Evolutionary conservation across 2,329 filamentous ascomycete species (phyloP), one percentile per base, ranked within the genome.

Genomic region (Neobulgaria alba): DNA sequence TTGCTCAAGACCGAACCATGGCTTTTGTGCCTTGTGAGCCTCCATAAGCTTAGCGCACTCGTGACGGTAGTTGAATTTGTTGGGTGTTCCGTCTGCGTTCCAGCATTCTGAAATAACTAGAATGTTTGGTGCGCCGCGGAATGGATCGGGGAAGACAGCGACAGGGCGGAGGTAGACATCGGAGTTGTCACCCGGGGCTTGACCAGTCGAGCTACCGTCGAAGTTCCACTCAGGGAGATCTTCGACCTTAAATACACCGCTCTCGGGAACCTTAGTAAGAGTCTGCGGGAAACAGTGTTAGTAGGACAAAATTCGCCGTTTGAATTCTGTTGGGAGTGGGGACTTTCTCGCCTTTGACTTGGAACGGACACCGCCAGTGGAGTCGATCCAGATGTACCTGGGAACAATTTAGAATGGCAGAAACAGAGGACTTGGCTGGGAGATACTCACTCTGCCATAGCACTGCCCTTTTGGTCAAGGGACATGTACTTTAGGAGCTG

Each of bases 1-100:
- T 65, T 96, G 90, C 65, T 95, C 90, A 14, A 98, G 80, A 68
- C 92, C 92, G 68, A 96, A 98, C 92, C 90, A 96, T 61, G 92
- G 89, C 63, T 84, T 74, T 58, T 90, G 82, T 43, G 79, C 72
- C 63, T 80, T 80, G 66, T 95, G 80, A 49, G 80, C 75, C 66
- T 92, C 79, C 86, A 96, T 94, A 58, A 95, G 73, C 66, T 92
- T 83, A 61, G 78, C 78, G 60, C 81, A 84, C 61, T 96, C 90
- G 64, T 95, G 84, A 56, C 92, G 86, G 81, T 82, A 85, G 83
- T 98, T 98, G 83, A 78, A 96, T 68, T 94, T 89, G 81, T 96
- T 98, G 67, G 92, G 92, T 49, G 80, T 87, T 62, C 88, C 89
- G 67, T 95, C 89, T 52, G 85, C 73, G 63, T 90, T 88, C 84